Base-by-base conservation (phyloP, 2,329 filamentous ascomycete species). In the Myriosclerotinia duriaeana region DNA sequence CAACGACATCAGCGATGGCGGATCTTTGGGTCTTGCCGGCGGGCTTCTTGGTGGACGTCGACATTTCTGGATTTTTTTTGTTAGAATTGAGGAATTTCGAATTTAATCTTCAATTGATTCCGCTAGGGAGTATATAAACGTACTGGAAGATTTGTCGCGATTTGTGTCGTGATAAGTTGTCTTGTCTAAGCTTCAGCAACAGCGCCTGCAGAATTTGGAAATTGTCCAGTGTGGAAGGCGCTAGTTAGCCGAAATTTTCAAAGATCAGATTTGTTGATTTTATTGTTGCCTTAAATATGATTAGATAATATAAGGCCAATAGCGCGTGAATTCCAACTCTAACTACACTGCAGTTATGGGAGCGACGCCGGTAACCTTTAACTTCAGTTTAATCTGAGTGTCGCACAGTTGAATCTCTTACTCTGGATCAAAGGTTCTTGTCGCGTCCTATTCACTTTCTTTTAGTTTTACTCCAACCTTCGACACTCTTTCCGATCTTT, bases 1-100 rank as follows among this genome's bases (percentile, higher is more conserved):
- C 90, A 82, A 99, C 94, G 80, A 99, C 96, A 84, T 99, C 94
- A 83, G 92, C 89, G 83, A 99, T 97, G 85, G 96, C 96, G 83
- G 92, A 97, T 81, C 93, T 92, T 78, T 82, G 81, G 76, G 81
- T 77, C 84, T 90, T 90, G 85, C 89, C 90, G 77, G 85, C 80
- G 73, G 84, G 82, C 84, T 88, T 89, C 84, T 88, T 89, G 74
- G 80, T 79, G 79, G 83, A 86, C 77, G 83, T 80, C 80, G 87
- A 89, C 87, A 90, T 90, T 80, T 84, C 83, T 64, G 40, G 15
- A n/a, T n/a, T 42, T 42, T 30, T 36, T 48, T 46, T 46, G 55
- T 66, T 66, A 66, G 65, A 66, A 64, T 52, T 34, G 12, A 15
- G 42, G 40, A 7, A 58, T n/a, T 46, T 53, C 64, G n/a, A n/a